phyloP scores from a whole-genome alignment of 1,139 yeast species.

The Arxiozyma slooffiae region DNA sequence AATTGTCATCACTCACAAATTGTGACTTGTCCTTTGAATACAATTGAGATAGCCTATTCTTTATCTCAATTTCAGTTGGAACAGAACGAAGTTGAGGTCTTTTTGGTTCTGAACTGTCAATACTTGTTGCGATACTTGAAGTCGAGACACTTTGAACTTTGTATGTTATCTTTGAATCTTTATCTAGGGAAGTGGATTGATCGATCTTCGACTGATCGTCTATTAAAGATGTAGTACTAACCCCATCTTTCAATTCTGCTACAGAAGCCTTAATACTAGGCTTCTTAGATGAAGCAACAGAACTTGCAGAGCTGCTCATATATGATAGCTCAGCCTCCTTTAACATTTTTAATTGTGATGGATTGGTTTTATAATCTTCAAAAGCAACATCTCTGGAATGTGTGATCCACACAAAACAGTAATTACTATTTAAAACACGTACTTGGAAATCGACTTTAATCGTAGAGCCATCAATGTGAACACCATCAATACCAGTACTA shows the following conservation, averaged over 20 bases:
- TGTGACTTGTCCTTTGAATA: conserved; percentile 24
- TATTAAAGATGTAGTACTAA: neutral
- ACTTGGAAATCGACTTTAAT: conserved; percentile 74
- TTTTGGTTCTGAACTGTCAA: neutral
- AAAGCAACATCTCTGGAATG: conserved; percentile 47
- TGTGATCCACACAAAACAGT: conserved; percentile 73
- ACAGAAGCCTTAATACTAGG: conserved; percentile 17
- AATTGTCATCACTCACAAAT: conserved; percentile 26
- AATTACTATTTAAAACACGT: conserved; percentile 53
- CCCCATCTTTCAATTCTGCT: conserved; percentile 4
- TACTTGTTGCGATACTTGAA: neutral
- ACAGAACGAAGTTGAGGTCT: neutral
- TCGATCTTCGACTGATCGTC: neutral
- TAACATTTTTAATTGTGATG: conserved; percentile 33
- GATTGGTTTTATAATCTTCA: conserved; percentile 26
- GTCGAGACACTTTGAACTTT: neutral
- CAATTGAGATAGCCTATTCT: conserved; percentile 20
- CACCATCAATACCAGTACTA: conserved; percentile 58
- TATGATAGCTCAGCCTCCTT: conserved; percentile 30
- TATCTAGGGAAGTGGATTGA: neutral
- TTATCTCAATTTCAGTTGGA: conserved; percentile 16
- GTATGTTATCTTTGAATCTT: conserved; percentile 3
- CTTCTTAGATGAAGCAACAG: conserved; percentile 22
- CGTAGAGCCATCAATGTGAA: conserved; percentile 58
- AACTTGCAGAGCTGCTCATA: conserved; percentile 26